Evolutionary conservation across 129 eudicot genomes (phyloP), one percentile per base, ranked within the genome.

Genomic region (Tagetes patula): DNA sequence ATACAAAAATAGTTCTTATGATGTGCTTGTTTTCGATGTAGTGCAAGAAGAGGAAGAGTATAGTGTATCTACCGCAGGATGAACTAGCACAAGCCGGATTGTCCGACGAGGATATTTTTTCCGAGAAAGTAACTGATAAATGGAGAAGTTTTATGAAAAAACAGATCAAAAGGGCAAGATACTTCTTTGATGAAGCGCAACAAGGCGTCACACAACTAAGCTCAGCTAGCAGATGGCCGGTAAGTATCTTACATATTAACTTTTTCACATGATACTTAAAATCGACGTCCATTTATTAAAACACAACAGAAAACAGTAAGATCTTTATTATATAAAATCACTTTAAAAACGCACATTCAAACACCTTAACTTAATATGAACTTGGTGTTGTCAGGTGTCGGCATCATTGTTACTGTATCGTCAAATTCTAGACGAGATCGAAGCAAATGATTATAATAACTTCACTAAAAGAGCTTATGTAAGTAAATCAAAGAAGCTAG

Each of bases 221-320:
- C 79, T 62, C 96, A 13, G 96, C 95, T 46, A 93, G 98, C 68
- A 85, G 98, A 93, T 93, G 96, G 98, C 98, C 98, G 1, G 98
- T 93, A 81, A 89, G 96, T 61, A 41, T 7, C 36, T 36, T 3
- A 14, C 62, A 67, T 12, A 20, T 20, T 20, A 20, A 20, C 27
- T 20, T 20, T 20, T 20, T 20, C 27, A 20, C 27, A 20, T 20
- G 27, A 20, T 20, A 20, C 27, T 20, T 20, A 20, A 20, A 20
- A 20, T 20, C 27, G 27, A 20, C 27, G 27, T 20, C 69, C 8
- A n/a, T 42, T 42, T 41, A 20, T 27, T 20, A 10, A 58, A 6
- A 46, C 46, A 48, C 14, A 34, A 27, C 4, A 39, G 0, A 39
- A 39, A 39, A 4, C 0, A 39, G 4, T 39, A 4, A 6, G 43